Percentiles rank a stretch among this genome's conserved stretches.
These are phyloP conservation scores for Neopestalotiopsis rosae DNA, from an alignment of 2,329 filamentous ascomycete species.

Conservation along the genomic window DNA sequence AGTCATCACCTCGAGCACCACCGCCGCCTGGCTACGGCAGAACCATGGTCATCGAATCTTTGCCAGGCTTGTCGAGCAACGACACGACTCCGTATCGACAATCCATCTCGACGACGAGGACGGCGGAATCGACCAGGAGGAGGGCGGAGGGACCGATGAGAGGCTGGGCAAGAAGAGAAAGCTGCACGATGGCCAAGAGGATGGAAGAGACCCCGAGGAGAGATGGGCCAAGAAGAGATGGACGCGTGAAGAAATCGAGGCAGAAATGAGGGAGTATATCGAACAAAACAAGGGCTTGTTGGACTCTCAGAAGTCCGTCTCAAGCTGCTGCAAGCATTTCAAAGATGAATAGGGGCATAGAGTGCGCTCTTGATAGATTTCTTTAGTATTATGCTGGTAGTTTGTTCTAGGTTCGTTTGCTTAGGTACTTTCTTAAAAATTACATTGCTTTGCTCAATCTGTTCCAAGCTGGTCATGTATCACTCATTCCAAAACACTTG, in stretches of 20 bases:
- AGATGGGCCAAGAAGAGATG: neutral
- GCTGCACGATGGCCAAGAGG: neutral
- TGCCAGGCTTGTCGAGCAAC: neutral
- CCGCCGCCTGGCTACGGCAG: neutral
- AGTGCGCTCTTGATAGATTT: too few relatives aligned
- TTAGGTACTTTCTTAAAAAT: too few relatives aligned
- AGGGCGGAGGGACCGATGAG: neutral
- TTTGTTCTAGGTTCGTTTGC: too few relatives aligned
- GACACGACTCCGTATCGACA: slow-evolving; percentile 11
- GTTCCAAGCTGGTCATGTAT: too few relatives aligned
- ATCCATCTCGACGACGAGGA: neutral
- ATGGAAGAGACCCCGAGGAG: neutral
- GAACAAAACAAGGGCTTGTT: too few relatives aligned
- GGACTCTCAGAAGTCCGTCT: too few relatives aligned
- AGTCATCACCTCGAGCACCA: neutral
- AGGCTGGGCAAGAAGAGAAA: neutral
- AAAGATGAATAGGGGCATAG: too few relatives aligned
- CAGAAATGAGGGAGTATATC: too few relatives aligned
- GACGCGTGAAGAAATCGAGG: neutral
- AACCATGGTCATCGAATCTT: slow-evolving; percentile 9
- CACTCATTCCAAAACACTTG: too few relatives aligned
- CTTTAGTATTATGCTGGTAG: too few relatives aligned
- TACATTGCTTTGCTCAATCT: too few relatives aligned
- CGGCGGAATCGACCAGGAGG: neutral
- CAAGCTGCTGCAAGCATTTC: too few relatives aligned